Evolutionary conservation across 306 rosid genomes (phyloP).

Genomic region (Citrullus mucosospermus): DNA sequence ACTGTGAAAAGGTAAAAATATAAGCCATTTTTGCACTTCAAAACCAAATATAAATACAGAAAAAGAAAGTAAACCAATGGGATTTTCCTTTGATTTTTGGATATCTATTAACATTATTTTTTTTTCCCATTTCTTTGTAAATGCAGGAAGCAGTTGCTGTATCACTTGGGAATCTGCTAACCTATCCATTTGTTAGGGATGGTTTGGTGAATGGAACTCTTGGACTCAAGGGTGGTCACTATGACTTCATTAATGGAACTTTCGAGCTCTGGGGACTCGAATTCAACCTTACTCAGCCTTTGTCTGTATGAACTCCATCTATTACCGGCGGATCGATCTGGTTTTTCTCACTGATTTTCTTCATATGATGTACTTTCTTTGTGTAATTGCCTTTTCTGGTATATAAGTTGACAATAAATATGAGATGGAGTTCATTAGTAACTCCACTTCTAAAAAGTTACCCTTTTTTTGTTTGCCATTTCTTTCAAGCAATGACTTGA

Average conservation of each 20-base stretch:
- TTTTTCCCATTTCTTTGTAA: background rate
- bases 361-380: slow-evolving; percentile 26
- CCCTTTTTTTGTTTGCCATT: background rate
- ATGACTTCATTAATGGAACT: slow-evolving; percentile 70
- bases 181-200: slow-evolving; percentile 88
- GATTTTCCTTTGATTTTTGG: background rate
- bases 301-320: slow-evolving; percentile 79
- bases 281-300: slow-evolving; percentile 49
- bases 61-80: background rate
- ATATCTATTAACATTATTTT: background rate
- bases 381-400: slow-evolving; percentile 16
- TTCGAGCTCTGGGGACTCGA: slow-evolving; percentile 93
- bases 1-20: slow-evolving; percentile 66
- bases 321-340: slow-evolving; percentile 36
- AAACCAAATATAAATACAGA: background rate
- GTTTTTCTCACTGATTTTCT: slow-evolving; percentile 30
- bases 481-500: background rate
- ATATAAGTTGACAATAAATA: slow-evolving; percentile 21
- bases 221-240: slow-evolving; percentile 70
- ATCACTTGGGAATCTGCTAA: slow-evolving; percentile 78
- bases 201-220: slow-evolving; percentile 78
- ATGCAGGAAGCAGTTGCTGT: slow-evolving; percentile 85
- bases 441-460: background rate
- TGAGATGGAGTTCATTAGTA: slow-evolving; percentile 2
- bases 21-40: background rate